Conservation (phyloP, 2,329 filamentous ascomycete genomes). For the Dothistroma pini region DNA sequence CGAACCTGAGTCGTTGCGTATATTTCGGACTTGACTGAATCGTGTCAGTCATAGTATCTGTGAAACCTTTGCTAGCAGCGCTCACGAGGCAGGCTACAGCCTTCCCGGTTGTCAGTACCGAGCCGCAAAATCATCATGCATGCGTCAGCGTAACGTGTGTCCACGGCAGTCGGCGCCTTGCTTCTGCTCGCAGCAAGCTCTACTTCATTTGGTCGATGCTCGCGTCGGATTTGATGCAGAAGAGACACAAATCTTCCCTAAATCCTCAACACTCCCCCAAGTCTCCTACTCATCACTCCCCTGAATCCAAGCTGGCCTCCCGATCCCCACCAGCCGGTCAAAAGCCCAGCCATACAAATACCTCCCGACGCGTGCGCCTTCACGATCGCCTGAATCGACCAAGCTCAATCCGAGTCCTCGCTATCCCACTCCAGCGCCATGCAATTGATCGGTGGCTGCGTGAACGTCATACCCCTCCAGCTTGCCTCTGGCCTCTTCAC, state of each 20-base stretch:
- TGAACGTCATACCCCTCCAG: background rate
- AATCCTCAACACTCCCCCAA: background rate
- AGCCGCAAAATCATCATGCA: no score
- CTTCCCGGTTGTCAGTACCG: no score
- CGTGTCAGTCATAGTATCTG: background rate
- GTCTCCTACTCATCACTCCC: background rate
- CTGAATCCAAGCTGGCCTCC: background rate
- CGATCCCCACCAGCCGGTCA: background rate
- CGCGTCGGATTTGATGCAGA: background rate
- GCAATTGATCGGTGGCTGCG: background rate
- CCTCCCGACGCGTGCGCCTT: background rate
- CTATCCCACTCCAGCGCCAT: background rate
- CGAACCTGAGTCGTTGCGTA: background rate
- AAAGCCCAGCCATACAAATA: background rate
- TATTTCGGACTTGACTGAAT: background rate
- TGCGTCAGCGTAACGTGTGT: background rate
- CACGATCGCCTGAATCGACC: background rate
- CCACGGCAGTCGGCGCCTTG: background rate
- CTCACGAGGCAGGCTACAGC: no score
- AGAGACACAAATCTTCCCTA: background rate
- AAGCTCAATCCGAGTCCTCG: background rate
- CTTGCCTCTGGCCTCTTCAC: background rate
- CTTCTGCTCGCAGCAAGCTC: background rate
- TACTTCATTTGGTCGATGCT: background rate
- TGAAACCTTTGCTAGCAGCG: background rate